Conservation (phyloP, 176 grass and related monocot species). For the Urochloa ruziziensis region DNA sequence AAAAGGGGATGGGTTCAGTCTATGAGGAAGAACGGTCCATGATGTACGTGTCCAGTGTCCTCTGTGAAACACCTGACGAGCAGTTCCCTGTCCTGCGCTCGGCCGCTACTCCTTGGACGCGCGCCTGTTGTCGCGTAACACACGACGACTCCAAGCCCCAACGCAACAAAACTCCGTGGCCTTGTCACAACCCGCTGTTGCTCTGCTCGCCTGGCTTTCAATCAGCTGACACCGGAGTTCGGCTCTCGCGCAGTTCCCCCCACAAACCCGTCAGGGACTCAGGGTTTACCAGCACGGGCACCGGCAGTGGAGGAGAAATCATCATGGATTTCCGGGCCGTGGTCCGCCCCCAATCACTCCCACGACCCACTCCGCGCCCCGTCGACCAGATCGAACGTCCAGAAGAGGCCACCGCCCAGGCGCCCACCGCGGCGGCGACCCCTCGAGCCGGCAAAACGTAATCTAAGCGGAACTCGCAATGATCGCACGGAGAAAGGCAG, state of each 20-base stretch:
- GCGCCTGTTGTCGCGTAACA: background rate
- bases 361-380: too few species aligned
- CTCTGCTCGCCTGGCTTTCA: background rate
- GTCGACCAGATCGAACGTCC: too few species aligned
- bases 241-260: background rate
- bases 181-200: background rate
- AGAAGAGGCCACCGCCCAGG: too few species aligned
- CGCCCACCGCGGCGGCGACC: background rate
- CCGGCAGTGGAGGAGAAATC: background rate
- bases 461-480: slow-evolving; percentile 2
- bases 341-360: background rate
- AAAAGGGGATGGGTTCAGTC: too few species aligned
- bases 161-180: slow-evolving; percentile 23
- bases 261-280: background rate
- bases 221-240: background rate
- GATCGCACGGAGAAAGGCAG: slow-evolving; percentile 25
- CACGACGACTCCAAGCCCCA: background rate
- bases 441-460: slow-evolving; percentile 5
- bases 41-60: background rate
- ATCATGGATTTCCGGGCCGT: slow-evolving; percentile 16
- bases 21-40: background rate
- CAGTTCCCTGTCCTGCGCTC: background rate
- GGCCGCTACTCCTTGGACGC: slow-evolving; percentile 20
- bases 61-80: background rate
- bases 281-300: background rate